Evolutionary conservation across 495 filamentous ascomycete genomes (phyloP), one percentile per base, ranked within the genome.

Genomic region (Schizothecium vesticola): DNA sequence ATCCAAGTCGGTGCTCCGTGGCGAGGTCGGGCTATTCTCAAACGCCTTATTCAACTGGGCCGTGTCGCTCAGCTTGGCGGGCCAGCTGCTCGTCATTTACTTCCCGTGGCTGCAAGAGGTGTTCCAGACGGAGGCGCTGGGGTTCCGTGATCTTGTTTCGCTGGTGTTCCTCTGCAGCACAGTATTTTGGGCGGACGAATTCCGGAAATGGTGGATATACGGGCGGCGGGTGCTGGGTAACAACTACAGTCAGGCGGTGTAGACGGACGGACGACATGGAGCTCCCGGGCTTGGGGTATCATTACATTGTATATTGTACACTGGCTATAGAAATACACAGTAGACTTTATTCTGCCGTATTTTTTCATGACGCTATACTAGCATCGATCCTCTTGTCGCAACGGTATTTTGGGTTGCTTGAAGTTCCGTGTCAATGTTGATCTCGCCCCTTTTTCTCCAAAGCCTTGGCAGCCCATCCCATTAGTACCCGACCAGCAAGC

Each of bases 1-100:
- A 77, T 86, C 84, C 70, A 99, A 99, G 74, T 93, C 90, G 33
- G 83, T 98, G 5, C 86, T 97, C 24, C 84, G 88, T 29, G 94
- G 94, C 56, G 95, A 99, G 75, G 85, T 98, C 25, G 82, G 88
- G 22, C 71, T 97, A 2, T 90, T 92, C 58, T 86, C 86, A 10
- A 99, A 99, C 74, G 90, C 87, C 59, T 93, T 97, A 83, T 99
- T 99, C 79, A 99, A 97, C 78, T 95, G 92, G 81, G 92, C 94
- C 3, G 94, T 99, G 1, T 85, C 89, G 3, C 87, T 92, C 23
- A 94, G 91, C 70, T 76, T 99, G 21, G 82, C 89, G 22, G 94
- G 95, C 8, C 95, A 99, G 77, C 79, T 93, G 61, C 85, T 91
- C 61, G 96, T 99, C 59, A 92, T 99, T 61, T 98, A 97, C 76